phyloP scores from a whole-genome alignment of 164 flowering plant species.

The Akebia trifoliata region DNA sequence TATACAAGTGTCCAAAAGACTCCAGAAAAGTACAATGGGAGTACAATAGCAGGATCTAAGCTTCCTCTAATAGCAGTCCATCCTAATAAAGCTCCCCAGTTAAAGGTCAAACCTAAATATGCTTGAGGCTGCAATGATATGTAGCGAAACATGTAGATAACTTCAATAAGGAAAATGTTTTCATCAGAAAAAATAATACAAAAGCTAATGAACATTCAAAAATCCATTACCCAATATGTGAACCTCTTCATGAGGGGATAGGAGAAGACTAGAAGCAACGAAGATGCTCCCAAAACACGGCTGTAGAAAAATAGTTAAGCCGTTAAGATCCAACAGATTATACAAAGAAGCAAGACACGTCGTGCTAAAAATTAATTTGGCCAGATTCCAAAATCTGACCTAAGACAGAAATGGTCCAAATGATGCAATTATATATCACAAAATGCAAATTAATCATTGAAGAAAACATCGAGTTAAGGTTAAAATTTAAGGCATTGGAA shows the following conservation, averaged over 20 bases:
- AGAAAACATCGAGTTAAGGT: no score
- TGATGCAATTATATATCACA: no score
- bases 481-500: no score
- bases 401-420: no score
- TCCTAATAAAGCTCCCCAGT: conserved; percentile 97
- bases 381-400: no score
- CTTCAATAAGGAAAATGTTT: background rate
- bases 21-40: conserved; percentile 82
- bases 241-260: conserved; percentile 98
- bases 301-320: conserved; percentile 31
- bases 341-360: background rate
- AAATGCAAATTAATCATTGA: no score
- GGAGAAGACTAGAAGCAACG: conserved; percentile 88
- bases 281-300: conserved; percentile 84
- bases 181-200: background rate
- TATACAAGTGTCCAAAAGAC: conserved; percentile 98
- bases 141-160: background rate
- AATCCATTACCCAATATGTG: conserved; percentile 80
- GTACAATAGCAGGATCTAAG: conserved; percentile 68
- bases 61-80: conserved; percentile 91
- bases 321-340: background rate
- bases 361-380: no score
- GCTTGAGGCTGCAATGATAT: conserved; percentile 83
- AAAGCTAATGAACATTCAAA: background rate
- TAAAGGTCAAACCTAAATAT: conserved; percentile 87